phyloP scores from a whole-genome alignment of 371 early-diverging fungal species.

The Syncephalastrum racemosum region DNA sequence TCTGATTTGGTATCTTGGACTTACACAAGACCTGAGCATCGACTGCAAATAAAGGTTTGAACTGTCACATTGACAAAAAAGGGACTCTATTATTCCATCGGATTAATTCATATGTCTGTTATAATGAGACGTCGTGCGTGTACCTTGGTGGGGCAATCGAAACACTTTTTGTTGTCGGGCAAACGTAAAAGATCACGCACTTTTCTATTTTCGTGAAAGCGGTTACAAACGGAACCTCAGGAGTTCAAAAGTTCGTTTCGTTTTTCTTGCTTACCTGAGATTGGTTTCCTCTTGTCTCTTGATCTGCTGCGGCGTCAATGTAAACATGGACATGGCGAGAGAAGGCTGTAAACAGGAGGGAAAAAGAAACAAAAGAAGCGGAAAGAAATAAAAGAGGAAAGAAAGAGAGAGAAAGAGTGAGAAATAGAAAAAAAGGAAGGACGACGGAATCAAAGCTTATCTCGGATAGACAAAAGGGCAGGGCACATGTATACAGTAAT shows the following conservation, averaged over 20 bases:
- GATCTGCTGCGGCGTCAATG: slow-evolving; percentile 1
- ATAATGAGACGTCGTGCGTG: neutral
- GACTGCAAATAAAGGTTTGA: slow-evolving; percentile 61
- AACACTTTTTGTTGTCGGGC: slow-evolving; percentile 66
- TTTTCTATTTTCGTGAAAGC: slow-evolving; percentile 21
- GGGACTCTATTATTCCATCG: slow-evolving; percentile 43
- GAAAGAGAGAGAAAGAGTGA: slow-evolving; percentile 6
- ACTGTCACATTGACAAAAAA: slow-evolving; percentile 64
- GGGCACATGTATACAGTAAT: too few species aligned
- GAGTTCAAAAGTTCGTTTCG: neutral
- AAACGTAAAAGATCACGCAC: slow-evolving; percentile 35
- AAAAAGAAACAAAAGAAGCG: neutral
- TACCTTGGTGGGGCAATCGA: slow-evolving; percentile 67
- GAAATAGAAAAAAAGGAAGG: slow-evolving; percentile 7
- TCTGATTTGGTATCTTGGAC: slow-evolving; percentile 7
- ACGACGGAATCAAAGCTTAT: too few species aligned
- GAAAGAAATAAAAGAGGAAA: slow-evolving; percentile 7
- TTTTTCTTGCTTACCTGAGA: slow-evolving; percentile 12
- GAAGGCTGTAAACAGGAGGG: neutral
- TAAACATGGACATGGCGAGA: too few species aligned
- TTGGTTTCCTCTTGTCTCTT: slow-evolving; percentile 22
- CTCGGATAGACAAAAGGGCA: too few species aligned
- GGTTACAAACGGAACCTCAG: neutral
- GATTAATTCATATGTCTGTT: neutral
- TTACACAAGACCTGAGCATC: slow-evolving; percentile 69